Evolutionary conservation across 202 grass and related monocot genomes (phyloP).

Genomic region (Tripidium arundinaceum): DNA sequence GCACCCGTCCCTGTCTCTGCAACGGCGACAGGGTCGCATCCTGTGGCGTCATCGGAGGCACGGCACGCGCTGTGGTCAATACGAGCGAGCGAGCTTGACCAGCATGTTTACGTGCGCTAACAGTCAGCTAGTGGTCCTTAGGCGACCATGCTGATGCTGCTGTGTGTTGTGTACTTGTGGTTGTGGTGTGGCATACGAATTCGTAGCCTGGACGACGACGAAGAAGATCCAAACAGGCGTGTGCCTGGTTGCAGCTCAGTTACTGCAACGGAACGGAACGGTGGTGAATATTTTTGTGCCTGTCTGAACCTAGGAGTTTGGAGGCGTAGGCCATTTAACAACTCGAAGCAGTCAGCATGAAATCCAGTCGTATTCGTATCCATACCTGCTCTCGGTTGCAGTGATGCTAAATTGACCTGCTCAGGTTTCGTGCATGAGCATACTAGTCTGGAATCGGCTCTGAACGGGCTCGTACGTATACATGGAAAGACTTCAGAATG

Average conservation of each 20-base stretch:
- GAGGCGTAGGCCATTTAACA: conserved; percentile 1
- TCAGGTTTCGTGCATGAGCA: conserved; percentile 3
- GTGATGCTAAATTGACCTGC: conserved; percentile 10
- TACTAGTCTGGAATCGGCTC: not conserved
- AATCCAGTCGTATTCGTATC: conserved; percentile 20
- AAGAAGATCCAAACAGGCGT: too few relatives aligned
- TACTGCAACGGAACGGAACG: not conserved
- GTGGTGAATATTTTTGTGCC: not conserved
- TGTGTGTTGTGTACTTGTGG: too few relatives aligned
- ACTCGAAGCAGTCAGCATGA: not conserved
- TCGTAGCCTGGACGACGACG: too few relatives aligned
- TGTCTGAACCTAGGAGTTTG: not conserved
- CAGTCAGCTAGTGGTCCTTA: too few relatives aligned
- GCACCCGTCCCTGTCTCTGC: conserved; percentile 21
- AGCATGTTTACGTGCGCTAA: not conserved
- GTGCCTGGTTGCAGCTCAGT: not conserved
- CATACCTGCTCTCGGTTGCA: conserved; percentile 13
- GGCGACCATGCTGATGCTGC: too few relatives aligned
- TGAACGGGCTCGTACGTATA: conserved; percentile 1
- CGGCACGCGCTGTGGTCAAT: not conserved
- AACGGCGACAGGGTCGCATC: not conserved
- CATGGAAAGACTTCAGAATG: too few relatives aligned
- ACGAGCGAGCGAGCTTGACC: not conserved
- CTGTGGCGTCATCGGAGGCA: not conserved
- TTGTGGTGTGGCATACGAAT: too few relatives aligned